Conservation (phyloP, 495 filamentous ascomycete species). For the Aspergillus carlsbadensis region DNA sequence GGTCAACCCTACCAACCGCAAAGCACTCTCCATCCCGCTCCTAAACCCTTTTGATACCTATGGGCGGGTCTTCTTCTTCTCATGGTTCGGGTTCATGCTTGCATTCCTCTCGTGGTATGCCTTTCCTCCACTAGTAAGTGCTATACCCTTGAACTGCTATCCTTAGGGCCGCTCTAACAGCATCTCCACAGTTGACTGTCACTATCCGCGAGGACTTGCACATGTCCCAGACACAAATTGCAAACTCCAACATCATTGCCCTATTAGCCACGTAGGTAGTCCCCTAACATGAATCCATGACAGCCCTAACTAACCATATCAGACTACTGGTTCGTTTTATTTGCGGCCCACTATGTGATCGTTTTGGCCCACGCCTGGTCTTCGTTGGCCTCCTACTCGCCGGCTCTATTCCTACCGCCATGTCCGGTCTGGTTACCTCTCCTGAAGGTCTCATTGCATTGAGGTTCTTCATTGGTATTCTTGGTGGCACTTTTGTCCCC, state of each 20-base stretch:
- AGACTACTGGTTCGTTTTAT: constrained; percentile 80
- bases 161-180: constrained; percentile 2
- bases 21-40: constrained; percentile 77
- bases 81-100: constrained; percentile 93
- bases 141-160: neutral
- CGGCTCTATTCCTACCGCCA: constrained; percentile 78
- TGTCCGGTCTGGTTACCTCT: constrained; percentile 73
- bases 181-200: constrained; percentile 55
- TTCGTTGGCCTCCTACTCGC: constrained; percentile 73
- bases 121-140: constrained; percentile 75
- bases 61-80: constrained; percentile 91
- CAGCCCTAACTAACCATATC: constrained; percentile 15
- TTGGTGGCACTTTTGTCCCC: constrained; percentile 88
- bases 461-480: constrained; percentile 91
- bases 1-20: constrained; percentile 73
- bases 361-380: constrained; percentile 76
- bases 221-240: constrained; percentile 68
- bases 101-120: constrained; percentile 90
- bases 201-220: constrained; percentile 77
- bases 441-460: constrained; percentile 70
- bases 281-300: neutral
- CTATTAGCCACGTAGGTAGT: constrained; percentile 73
- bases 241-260: constrained; percentile 91
- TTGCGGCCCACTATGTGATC: constrained; percentile 82
- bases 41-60: constrained; percentile 80